Base-by-base conservation (phyloP, 2,329 filamentous ascomycete species). In the Ophiocordyceps australis region DNA sequence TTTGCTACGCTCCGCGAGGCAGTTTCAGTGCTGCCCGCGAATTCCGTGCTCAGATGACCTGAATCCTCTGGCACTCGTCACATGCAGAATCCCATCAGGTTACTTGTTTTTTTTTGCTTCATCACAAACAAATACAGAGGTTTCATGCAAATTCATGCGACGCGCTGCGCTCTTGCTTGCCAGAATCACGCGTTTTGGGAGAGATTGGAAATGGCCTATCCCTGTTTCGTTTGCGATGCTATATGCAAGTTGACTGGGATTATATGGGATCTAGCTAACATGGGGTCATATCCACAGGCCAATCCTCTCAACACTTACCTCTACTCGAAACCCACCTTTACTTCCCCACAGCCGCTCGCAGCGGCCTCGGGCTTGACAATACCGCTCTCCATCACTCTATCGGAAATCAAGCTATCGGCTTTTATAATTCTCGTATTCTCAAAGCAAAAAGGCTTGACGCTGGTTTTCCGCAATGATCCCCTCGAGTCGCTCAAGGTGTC, bases 391-490 rank as follows among this genome's bases (percentile, higher is more conserved):
- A 94, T 98, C 38, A 95, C 89, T 1, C 51, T 98, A 26, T 95
- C 89, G 24, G 81, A 95, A 38, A 91, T 98, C 46, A 82, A 91
- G 44, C 60, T 98, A 26, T 94, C 85, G 4, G 89, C 86, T 9
- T 95, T 98, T 49, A 91, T 98, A 38, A 94, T 98, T 30, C 54
- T 98, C 25, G 89, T 98, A 33, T 98, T 98, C 48, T 95, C 86
- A 4, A 86, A 83, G 47, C 83, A 93, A 54, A 98, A 98, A 47
- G 89, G 89, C 13, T 65, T 98, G 30, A 98, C 89, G 2, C 64
- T 98, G 24, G 89, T 98, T 23, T 98, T 98, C 49, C 76, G 89
- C 40, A 95, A 98, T 65, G 89, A 98, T 47, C 89, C 89, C 5
- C 71, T 98, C 33, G 89, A 98, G 48, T 94, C 86, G 5, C 72